phyloP scores from a whole-genome alignment of 768 basidiomycete genomes.

The Gelatoporia subvermispora region DNA sequence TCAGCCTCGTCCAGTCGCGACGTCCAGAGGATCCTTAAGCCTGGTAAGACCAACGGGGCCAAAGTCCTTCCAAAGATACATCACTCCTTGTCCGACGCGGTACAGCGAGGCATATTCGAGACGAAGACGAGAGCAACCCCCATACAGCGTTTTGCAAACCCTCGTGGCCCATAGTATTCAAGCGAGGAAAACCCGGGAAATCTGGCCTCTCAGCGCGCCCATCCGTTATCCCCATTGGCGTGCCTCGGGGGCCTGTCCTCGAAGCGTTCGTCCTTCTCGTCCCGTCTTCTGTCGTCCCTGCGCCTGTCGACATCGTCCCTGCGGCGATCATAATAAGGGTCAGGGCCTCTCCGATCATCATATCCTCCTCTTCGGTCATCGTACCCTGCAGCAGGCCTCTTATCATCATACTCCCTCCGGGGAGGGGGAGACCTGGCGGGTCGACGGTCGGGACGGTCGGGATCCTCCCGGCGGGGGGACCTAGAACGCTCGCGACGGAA shows the following conservation, averaged over 20 bases:
- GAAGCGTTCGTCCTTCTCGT: conserved; percentile 78
- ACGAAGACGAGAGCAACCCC: conserved; percentile 16
- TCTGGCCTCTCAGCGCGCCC: conserved; percentile 21
- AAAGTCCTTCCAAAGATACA: conserved; percentile 20
- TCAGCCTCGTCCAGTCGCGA: background rate
- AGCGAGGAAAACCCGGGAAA: conserved; percentile 14
- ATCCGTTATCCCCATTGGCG: conserved; percentile 63
- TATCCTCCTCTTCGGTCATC: conserved; percentile 83
- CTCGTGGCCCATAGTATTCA: conserved; percentile 12
- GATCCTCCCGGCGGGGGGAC: conserved; percentile 68
- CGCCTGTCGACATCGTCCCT: conserved; percentile 69
- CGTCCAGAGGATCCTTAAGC: conserved; percentile 8
- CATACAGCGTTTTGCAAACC: conserved; percentile 18
- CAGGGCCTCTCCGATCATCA: conserved; percentile 81
- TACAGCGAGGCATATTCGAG: conserved; percentile 17
- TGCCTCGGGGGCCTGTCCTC: conserved; percentile 73
- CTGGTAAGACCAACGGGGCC: conserved; percentile 11
- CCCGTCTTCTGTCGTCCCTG: conserved; percentile 75
- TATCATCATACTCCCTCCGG: conserved; percentile 78
- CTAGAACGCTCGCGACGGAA: conserved; percentile 79
- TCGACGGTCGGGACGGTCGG: conserved; percentile 68
- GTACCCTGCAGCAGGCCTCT: conserved; percentile 81
- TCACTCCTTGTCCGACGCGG: conserved; percentile 14
- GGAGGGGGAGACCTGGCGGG: conserved; percentile 79
- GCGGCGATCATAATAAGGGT: conserved; percentile 84